Base-by-base conservation (phyloP, 257 asterid genomes). In the Solanum ossicruentum region DNA sequence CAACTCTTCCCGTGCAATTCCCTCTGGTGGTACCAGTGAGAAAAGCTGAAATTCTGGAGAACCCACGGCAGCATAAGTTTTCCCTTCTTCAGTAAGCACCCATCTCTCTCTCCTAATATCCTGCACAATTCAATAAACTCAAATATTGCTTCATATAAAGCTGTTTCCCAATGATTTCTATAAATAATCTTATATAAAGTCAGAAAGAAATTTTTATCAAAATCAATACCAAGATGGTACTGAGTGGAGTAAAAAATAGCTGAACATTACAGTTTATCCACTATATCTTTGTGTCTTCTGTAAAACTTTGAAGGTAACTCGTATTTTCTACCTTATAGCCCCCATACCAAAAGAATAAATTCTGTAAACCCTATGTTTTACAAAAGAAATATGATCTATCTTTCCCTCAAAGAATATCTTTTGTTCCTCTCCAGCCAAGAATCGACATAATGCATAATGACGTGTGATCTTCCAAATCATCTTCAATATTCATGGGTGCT, bases 31-130 rank as follows among this genome's bases (percentile, higher is more conserved):
- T 78, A 97, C 90, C 54, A 97, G 97, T 47, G 58, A 88, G 88
- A 93, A 90, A 86, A 97, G 92, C 65, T 91, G 97, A 32, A 89
- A 93, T 93, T 97, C 99, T 26, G 99, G 98, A 83, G 98, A 93
- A 86, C 98, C 99, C 26, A 86, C 85, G 20, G 85, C 90, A 57
- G 97, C 92, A 88, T 95, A 97, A 47, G 85, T 69, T 56, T 89
- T 89, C 26, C 98, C 99, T 91, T 97, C 99, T 39, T 89, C 88
- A 12, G 98, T 93, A 70, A 97, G 97, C 41, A 92, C 91, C 98
- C 98, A 97, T 84, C 86, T 90, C 83, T 95, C 98, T 84, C 90
- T 89, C 93, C 93, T 94, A 72, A 95, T 92, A 84, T 95, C 99
- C 99, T 95, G 92, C 86, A 87, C 65, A 58, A 71, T 87, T 85